A percentile compares a stretch with the other conserved stretches of the same genome.
phyloP scores from a whole-genome alignment of 257 asterid species.

The Jacaranda copaia region DNA sequence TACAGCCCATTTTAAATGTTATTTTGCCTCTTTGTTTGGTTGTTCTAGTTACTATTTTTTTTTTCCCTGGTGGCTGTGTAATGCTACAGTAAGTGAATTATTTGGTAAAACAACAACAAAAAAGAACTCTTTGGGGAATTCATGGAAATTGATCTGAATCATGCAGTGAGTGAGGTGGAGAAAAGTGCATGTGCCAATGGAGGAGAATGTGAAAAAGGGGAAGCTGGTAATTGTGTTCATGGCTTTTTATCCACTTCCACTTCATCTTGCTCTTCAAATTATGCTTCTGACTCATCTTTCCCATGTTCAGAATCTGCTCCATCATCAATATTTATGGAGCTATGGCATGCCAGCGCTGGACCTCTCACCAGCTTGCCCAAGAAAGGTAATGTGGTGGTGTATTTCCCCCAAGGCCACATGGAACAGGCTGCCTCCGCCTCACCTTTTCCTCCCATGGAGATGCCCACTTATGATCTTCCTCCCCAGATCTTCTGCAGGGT shows the following conservation, averaged over 20 bases:
- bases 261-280: slow-evolving; percentile 76
- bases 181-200: slow-evolving; percentile 61
- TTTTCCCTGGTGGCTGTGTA: slow-evolving; percentile 32
- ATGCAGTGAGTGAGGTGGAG: slow-evolving; percentile 72
- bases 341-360: slow-evolving; percentile 99
- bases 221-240: slow-evolving; percentile 50
- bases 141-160: slow-evolving; percentile 96
- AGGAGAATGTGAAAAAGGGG: slow-evolving; percentile 70
- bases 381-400: slow-evolving; percentile 86
- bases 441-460: slow-evolving; percentile 74
- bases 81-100: slow-evolving; percentile 30
- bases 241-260: slow-evolving; percentile 58
- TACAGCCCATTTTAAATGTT: slow-evolving; percentile 37
- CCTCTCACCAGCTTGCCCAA: slow-evolving; percentile 88
- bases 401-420: slow-evolving; percentile 97
- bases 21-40: slow-evolving; percentile 15
- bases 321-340: slow-evolving; percentile 77
- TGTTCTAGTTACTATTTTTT: slow-evolving; percentile 24
- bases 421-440: slow-evolving; percentile 79
- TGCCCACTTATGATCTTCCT: slow-evolving; percentile 77
- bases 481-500: slow-evolving; percentile 94
- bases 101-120: slow-evolving; percentile 30
- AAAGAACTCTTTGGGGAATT: slow-evolving; percentile 36
- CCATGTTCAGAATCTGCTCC: slow-evolving; percentile 35
- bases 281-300: slow-evolving; percentile 51